phyloP scores from a whole-genome alignment of 2,329 filamentous ascomycete species.

The Fusarium devonianum region DNA sequence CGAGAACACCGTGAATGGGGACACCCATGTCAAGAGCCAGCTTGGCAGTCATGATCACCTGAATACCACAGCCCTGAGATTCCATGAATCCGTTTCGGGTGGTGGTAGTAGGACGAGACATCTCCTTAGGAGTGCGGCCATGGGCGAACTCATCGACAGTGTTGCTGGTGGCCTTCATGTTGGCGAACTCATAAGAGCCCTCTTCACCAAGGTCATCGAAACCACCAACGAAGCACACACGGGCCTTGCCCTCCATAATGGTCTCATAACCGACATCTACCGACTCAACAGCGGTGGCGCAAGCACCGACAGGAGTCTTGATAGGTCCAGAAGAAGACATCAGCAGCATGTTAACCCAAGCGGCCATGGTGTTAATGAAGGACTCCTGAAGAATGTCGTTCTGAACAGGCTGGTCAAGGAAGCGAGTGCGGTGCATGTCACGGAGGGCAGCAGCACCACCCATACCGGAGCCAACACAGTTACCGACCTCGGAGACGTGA shows the following conservation, averaged over 20 bases:
- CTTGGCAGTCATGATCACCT: conserved; percentile 97
- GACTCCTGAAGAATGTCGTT: conserved; percentile 99
- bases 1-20: conserved; percentile 94
- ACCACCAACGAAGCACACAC: conserved; percentile 95
- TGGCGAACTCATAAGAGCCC: conserved; percentile 98
- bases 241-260: conserved; percentile 97
- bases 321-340: conserved; percentile 97
- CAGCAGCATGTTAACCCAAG: conserved; percentile 99
- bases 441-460: conserved; percentile 91
- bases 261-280: conserved; percentile 98
- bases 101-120: conserved; percentile 97
- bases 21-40: conserved; percentile 98
- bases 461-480: conserved; percentile 98
- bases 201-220: conserved; percentile 99
- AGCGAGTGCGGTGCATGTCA: conserved; percentile 98
- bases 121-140: conserved; percentile 92
- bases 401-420: conserved; percentile 94
- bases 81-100: conserved; percentile 99
- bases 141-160: conserved; percentile 95
- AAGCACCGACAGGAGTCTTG: conserved; percentile 98
- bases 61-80: conserved; percentile 97
- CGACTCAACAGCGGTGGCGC: conserved; percentile 95
- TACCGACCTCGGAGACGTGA: conserved; percentile 95
- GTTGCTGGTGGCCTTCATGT: conserved; percentile 99
- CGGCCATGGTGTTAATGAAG: conserved; percentile 99